These are phyloP conservation scores for Cadophora sp. DNA, from an alignment of 2,329 filamentous ascomycete species.

Conservation along the genomic window DNA sequence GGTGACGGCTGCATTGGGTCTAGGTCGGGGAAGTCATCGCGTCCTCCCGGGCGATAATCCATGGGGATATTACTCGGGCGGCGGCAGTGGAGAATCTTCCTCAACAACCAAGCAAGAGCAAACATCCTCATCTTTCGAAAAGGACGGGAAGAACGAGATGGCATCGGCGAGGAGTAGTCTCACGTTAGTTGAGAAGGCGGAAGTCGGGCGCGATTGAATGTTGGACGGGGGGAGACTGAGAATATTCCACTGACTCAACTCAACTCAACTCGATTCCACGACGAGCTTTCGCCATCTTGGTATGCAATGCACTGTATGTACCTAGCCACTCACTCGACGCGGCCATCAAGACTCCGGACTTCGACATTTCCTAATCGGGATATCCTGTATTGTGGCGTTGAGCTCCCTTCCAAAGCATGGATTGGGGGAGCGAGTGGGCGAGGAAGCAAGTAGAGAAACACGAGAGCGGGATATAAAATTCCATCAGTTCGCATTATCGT, in stretches of 20 bases:
- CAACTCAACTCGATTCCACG: neutral
- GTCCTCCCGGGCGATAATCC: constrained; percentile 20
- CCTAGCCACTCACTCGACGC: neutral
- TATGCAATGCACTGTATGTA: neutral
- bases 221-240: neutral
- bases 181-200: neutral
- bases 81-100: neutral
- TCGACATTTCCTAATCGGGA: neutral
- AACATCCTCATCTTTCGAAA: neutral
- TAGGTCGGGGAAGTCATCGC: neutral
- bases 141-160: neutral
- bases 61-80: constrained; percentile 19
- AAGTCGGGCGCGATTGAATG: neutral
- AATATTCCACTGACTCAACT: neutral
- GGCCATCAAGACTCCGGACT: constrained; percentile 7
- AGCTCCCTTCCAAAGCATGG: neutral
- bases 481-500: constrained; percentile 13
- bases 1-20: constrained; percentile 14
- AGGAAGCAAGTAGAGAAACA: neutral
- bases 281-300: neutral
- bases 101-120: neutral
- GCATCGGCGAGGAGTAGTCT: constrained; percentile 1
- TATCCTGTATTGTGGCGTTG: neutral
- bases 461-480: neutral
- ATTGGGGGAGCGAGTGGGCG: neutral